These are phyloP conservation scores for Erodium texanum DNA, from an alignment of 441 rosid species.

Conservation along the genomic window DNA sequence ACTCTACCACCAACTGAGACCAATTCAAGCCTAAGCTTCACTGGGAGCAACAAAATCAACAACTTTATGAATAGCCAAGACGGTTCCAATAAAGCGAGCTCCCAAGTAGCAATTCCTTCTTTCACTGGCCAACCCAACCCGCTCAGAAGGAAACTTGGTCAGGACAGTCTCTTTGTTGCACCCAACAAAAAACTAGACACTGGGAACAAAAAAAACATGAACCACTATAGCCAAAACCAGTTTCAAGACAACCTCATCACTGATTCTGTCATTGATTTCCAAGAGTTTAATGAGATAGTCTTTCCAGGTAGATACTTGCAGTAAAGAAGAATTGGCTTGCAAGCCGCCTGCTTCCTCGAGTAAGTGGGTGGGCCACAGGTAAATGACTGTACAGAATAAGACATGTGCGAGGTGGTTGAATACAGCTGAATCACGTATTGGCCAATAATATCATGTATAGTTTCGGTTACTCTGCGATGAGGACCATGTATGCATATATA, in stretches of 20 bases:
- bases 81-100: constrained; percentile 5
- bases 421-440: background rate
- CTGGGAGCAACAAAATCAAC: constrained; percentile 17
- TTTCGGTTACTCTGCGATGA: background rate
- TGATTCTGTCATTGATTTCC: constrained; percentile 1
- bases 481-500: background rate
- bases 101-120: background rate
- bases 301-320: background rate
- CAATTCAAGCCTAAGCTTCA: constrained; percentile 22
- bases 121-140: background rate
- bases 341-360: background rate
- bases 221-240: background rate
- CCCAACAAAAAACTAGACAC: background rate
- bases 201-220: background rate
- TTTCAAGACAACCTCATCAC: background rate
- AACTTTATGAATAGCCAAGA: constrained; percentile 6
- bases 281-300: background rate
- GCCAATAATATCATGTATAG: background rate
- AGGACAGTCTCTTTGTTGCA: background rate
- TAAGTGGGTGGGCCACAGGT: background rate
- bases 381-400: background rate
- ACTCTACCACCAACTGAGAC: constrained; percentile 20
- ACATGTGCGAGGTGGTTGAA: background rate
- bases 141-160: background rate
- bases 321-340: background rate